Evolutionary conservation across 306 rosid species (phyloP).

Genomic region (Arachis hypogaea): DNA sequence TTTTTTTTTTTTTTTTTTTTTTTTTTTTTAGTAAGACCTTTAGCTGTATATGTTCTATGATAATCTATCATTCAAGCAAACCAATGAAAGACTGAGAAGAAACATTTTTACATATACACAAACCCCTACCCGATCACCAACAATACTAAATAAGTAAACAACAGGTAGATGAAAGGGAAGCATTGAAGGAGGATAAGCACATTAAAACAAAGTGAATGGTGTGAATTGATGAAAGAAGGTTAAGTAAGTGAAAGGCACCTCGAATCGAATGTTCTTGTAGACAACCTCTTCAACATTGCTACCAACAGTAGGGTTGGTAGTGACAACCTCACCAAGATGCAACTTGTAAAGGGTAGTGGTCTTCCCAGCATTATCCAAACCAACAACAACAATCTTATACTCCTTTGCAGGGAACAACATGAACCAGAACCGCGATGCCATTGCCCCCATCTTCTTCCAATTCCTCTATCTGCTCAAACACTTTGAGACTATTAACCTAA

Average conservation of each 20-base stretch:
- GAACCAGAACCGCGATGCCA: constrained; percentile 83
- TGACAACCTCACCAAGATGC: constrained; percentile 97
- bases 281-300: constrained; percentile 98
- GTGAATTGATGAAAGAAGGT: not conserved
- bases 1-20: too few species aligned
- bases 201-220: not conserved
- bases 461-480: not conserved
- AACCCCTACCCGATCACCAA: not conserved
- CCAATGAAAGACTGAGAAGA: not conserved
- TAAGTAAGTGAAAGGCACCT: constrained; percentile 51
- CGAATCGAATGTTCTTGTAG: constrained; percentile 92
- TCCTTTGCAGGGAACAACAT: constrained; percentile 93
- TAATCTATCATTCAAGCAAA: too few species aligned
- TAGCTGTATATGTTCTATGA: not conserved
- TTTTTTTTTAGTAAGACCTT: too few species aligned
- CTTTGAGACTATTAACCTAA: constrained; percentile 10
- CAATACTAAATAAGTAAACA: too few species aligned
- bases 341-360: constrained; percentile 95
- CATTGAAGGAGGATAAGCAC: constrained; percentile 17
- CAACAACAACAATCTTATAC: constrained; percentile 93
- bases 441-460: constrained; percentile 69
- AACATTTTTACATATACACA: not conserved
- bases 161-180: constrained; percentile 5
- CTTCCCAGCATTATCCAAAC: constrained; percentile 89
- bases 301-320: constrained; percentile 95